Evolutionary conservation across 345 rosid species (phyloP), one percentile per base, ranked within the genome.

Genomic region (Boechera stricta): DNA sequence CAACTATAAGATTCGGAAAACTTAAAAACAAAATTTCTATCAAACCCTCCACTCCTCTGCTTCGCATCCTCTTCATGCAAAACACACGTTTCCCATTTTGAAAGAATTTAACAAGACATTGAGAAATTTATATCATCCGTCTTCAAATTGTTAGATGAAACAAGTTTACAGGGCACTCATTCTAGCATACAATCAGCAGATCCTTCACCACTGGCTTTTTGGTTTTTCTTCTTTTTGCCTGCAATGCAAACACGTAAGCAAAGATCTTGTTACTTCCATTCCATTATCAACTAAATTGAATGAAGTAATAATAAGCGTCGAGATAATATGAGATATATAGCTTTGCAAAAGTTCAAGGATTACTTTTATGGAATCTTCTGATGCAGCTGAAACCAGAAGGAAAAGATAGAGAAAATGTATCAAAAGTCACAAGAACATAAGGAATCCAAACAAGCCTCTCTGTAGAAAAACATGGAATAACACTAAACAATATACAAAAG

Each of bases 361-460:
- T 65, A 81, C 91, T 87, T 65, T 74, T 84, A n/a, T 71, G 45
- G 75, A 60, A 18, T 78, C 83, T 65, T 81, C 76, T 16, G 86
- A 79, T 39, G 79, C 68, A 33, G 48, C 77, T 71, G 64, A 44
- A 21, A 41, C 56, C 4, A 80, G 5, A 71, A 24, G 0, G 32
- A 18, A 24, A n/a, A 68, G 28, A 32, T 10, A 31, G 11, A 4
- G n/a, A 15, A 18, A 59, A 13, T 1, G 7, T 1, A 3, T 7
- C 13, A 11, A 2, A 35, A 26, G 28, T 3, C 64, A n/a, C 21
- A 33, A 48, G 47, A 52, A 21, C 12, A 21, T 32, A 55, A 21
- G 0, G 61, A 55, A 24, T 35, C 32, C 21, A 32, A 67, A 24
- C n/a, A 64, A 33, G 72, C 15, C 28, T 32, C 13, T 10, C 32